A percentile compares a stretch with the other conserved stretches of the same genome.
These are phyloP conservation scores for Cicer pinnatifidum DNA, from an alignment of 306 rosid genomes.

Conservation along the genomic window DNA sequence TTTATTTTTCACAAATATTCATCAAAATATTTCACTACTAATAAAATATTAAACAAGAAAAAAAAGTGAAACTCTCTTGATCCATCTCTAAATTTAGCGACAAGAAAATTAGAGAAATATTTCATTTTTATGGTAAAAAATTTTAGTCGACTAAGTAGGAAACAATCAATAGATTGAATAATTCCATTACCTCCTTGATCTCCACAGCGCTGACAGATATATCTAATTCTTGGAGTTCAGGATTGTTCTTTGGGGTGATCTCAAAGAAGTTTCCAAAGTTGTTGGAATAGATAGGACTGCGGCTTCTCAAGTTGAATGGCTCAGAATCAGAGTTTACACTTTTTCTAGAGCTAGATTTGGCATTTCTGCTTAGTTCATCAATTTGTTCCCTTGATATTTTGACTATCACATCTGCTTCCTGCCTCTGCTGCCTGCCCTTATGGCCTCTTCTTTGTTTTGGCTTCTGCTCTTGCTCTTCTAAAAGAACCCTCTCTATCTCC, in stretches of 20 bases:
- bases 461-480: neutral
- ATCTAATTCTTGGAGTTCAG: constrained; percentile 29
- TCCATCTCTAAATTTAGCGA: no score
- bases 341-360: constrained; percentile 11
- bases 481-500: constrained; percentile 37
- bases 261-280: constrained; percentile 39
- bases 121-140: no score
- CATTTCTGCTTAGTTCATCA: constrained; percentile 26
- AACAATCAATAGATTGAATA: no score
- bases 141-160: no score
- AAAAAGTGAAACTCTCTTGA: no score
- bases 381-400: constrained; percentile 34
- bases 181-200: constrained; percentile 23
- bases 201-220: neutral
- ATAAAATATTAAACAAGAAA: no score
- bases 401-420: constrained; percentile 37
- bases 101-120: no score
- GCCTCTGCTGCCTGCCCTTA: neutral
- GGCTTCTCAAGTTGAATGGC: constrained; percentile 44
- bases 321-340: neutral
- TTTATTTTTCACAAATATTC: neutral
- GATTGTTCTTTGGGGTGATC: constrained; percentile 25
- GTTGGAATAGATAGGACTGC: constrained; percentile 29
- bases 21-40: neutral
- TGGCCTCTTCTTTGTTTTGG: neutral